Base-by-base conservation (phyloP, 495 filamentous ascomycete species). In the Hypoxylon crocopeplum region DNA sequence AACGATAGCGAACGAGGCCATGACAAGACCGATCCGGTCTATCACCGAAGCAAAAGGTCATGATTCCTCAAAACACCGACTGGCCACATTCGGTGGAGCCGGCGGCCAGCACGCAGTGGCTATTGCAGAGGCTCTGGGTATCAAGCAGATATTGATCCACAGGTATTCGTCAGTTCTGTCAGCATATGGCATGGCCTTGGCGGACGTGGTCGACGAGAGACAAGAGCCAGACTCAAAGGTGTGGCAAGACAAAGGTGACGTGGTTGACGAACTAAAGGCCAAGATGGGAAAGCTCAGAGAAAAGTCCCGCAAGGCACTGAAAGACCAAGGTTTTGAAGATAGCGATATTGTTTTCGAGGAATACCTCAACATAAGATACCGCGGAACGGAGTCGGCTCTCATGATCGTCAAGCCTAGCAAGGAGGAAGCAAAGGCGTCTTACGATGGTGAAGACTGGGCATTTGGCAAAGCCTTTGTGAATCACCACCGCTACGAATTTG, bases 31-130 rank as follows among this genome's bases (percentile, higher is more conserved):
- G 0, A 98, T 98, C 59, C 80, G 94, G 30, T 92, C 89, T 25
- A 77, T 97, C 60, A 98, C 93, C 3, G 93, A 98, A 72, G 93
- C 92, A 15, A 91, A 93, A 70, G 94, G 94, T 1, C 88, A 96
- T 66, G 92, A 96, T 70, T 93, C 93, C 2, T 91, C 90, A 2
- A 89, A 88, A 64, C 94, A 98, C 72, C 79, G 91, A 5, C 80
- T 98, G 33, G 93, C 92, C 1, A 93, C 89, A 0, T 98, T 98
- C 75, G 94, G 94, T 16, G 94, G 94, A 21, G 94, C 94, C 1
- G 94, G 94, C 40, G 94, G 94, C 1, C 94, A 98, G 69, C 94
- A 98, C 66, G 94, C 94, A 5, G 90, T 94, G 13, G 92, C 91
- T n/a, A 96, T 98, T 65, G 94, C 93, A 8, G 88, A 92, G 62